These are phyloP conservation scores for Ceratobasidium sp. DNA, from an alignment of 1,284 basidiomycete species.

Conservation along the genomic window DNA sequence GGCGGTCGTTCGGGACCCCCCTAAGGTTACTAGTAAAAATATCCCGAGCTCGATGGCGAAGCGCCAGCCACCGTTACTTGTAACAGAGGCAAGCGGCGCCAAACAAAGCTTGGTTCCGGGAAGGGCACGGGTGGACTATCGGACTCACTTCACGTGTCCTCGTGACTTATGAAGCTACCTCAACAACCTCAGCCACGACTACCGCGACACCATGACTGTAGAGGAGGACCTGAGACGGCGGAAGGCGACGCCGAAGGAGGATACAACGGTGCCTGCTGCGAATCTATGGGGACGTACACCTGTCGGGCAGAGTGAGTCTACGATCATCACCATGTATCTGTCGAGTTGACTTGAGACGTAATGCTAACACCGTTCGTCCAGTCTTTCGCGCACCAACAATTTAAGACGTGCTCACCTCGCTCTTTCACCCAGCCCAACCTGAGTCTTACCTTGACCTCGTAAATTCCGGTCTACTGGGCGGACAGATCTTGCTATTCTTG, in stretches of 20 bases:
- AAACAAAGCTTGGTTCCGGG: too few species aligned
- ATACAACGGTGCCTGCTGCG: neutral
- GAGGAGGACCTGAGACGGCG: slow-evolving; percentile 5
- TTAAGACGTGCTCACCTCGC: slow-evolving; percentile 91
- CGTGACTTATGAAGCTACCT: neutral
- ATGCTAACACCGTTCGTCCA: slow-evolving; percentile 55
- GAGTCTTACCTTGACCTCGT: slow-evolving; percentile 94
- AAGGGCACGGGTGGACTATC: too few species aligned
- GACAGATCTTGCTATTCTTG: slow-evolving; percentile 84
- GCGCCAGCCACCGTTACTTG: too few species aligned
- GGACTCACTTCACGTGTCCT: slow-evolving; percentile 15
- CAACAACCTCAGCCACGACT: neutral
- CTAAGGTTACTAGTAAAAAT: too few species aligned
- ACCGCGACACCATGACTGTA: slow-evolving; percentile 13
- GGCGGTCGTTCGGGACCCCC: too few species aligned
- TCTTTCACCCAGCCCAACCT: slow-evolving; percentile 88
- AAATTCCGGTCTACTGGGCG: slow-evolving; percentile 81
- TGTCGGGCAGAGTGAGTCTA: slow-evolving; percentile 9
- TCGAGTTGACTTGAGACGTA: neutral
- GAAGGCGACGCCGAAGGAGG: slow-evolving; percentile 14
- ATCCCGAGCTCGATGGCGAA: too few species aligned
- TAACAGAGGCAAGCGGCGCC: too few species aligned
- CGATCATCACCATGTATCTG: neutral
- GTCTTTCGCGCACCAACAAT: slow-evolving; percentile 96
- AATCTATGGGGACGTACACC: slow-evolving; percentile 38